These are phyloP conservation scores for Cercophora samala DNA, from an alignment of 495 filamentous ascomycete species.

Conservation along the genomic window DNA sequence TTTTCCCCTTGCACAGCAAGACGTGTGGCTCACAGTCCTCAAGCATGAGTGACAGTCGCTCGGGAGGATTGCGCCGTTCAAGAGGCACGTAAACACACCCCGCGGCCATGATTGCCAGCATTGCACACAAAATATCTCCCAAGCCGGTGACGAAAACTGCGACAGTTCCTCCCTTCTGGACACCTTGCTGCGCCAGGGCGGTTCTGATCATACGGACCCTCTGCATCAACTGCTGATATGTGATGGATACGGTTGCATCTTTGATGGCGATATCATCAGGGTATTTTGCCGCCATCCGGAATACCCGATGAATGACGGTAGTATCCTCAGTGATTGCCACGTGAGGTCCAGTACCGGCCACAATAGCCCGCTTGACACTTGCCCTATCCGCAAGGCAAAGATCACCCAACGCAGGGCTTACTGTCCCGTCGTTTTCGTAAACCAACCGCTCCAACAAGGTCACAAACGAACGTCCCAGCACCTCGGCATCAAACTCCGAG, in stretches of 20 bases:
- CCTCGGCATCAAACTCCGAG: conserved; percentile 11
- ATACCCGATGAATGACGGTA: neutral
- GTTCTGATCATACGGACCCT: neutral
- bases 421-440: neutral
- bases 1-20: neutral
- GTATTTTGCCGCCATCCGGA: neutral
- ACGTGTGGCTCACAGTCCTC: neutral
- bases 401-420: neutral
- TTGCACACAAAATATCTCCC: neutral
- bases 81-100: neutral
- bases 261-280: neutral
- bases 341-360: neutral
- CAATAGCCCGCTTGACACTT: neutral
- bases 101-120: neutral
- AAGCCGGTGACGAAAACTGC: neutral
- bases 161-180: neutral
- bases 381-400: too few species aligned
- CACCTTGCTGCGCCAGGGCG: neutral
- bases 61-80: neutral
- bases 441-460: conserved; percentile 15
- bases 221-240: neutral
- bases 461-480: neutral
- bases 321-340: neutral
- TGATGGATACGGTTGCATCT: neutral
- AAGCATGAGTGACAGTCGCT: neutral